Evolutionary conservation across 2,329 filamentous ascomycete genomes (phyloP), one percentile per base, ranked within the genome.

Genomic region (Fonsecaea monophora): DNA sequence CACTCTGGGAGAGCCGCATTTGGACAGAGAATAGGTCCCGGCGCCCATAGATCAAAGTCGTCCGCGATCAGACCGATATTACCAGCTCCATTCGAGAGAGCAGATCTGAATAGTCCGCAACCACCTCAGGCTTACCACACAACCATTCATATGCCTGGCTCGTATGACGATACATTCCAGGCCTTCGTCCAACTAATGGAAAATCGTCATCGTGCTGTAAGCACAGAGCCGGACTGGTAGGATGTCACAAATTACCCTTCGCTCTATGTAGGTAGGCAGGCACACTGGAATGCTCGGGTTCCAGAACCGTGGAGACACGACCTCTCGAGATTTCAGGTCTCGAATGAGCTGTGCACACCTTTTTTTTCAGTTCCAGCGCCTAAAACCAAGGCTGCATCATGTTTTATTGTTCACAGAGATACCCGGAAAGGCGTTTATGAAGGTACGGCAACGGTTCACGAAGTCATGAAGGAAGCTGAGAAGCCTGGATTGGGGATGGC

Each of bases 141-240:
- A 2, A 4, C 18, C 9, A 37, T 12, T 34, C 13, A 58, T 18
- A 8, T 40, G 34, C 45, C 32, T 25, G 45, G 60, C 9, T 18
- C 59, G 13, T 66, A 63, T 18, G 64, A 66, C 32, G 64, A 66
- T 40, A 63, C 64, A 13, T 67, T 64, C 34, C 48, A 54, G 13
- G 38, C 50, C 34, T 55, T 60, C 53, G 13, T 25, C 18, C 35
- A 37, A n/a, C 25, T 12, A n/a, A 10, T 21, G 13, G 9, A 53
- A 10, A 38, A 37, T 25, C 12, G 9, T 54, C 45, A 34, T 38
- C 45, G 55, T 12, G 55, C 62, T 12, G 15, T 13, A 15, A 50
- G 45, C 45, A 50, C 21, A 12, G 45, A 50, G 18, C 18, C 18
- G 12, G 45, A 50, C 30, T 50, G 18, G 12, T 13, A 3, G 9